A percentile compares a stretch with the other conserved stretches of the same genome.
These are phyloP conservation scores for Pseudocercospora crystallina DNA, from an alignment of 2,329 filamentous ascomycete genomes.

Conservation along the genomic window DNA sequence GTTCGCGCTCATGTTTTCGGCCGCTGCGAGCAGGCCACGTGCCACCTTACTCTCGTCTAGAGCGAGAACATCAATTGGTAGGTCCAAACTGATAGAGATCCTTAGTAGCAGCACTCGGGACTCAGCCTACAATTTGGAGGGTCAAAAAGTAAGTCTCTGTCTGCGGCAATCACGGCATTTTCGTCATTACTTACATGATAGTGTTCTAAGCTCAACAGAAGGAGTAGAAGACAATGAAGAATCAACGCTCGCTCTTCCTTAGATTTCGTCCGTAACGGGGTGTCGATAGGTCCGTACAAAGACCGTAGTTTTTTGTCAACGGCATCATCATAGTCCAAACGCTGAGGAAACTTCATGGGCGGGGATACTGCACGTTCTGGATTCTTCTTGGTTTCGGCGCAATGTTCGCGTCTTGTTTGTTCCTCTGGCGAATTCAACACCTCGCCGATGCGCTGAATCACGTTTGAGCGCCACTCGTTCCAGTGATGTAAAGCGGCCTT, in stretches of 20 bases:
- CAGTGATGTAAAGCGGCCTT: slow-evolving; percentile 70
- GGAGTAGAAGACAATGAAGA: slow-evolving; percentile 38
- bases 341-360: slow-evolving; percentile 25
- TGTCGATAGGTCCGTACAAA: slow-evolving; percentile 41
- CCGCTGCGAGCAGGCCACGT: slow-evolving; percentile 69
- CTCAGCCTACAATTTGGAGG: slow-evolving; percentile 19
- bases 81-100: slow-evolving; percentile 36
- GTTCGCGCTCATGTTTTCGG: slow-evolving; percentile 74
- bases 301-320: slow-evolving; percentile 32
- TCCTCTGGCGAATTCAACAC: slow-evolving; percentile 49
- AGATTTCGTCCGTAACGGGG: slow-evolving; percentile 36
- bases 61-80: slow-evolving; percentile 33
- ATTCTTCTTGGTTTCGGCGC: slow-evolving; percentile 2
- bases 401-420: slow-evolving; percentile 33
- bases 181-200: slow-evolving; percentile 27
- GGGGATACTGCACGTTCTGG: slow-evolving; percentile 11
- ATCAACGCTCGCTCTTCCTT: slow-evolving; percentile 38
- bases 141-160: no score
- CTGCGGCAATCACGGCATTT: no score
- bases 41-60: slow-evolving; percentile 66
- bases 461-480: slow-evolving; percentile 73
- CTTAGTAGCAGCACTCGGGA: slow-evolving; percentile 38
- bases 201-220: slow-evolving; percentile 41
- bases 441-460: slow-evolving; percentile 70
- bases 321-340: slow-evolving; percentile 30